phyloP scores from a whole-genome alignment of 768 basidiomycete species.

The Suillus fuscotomentosus region DNA sequence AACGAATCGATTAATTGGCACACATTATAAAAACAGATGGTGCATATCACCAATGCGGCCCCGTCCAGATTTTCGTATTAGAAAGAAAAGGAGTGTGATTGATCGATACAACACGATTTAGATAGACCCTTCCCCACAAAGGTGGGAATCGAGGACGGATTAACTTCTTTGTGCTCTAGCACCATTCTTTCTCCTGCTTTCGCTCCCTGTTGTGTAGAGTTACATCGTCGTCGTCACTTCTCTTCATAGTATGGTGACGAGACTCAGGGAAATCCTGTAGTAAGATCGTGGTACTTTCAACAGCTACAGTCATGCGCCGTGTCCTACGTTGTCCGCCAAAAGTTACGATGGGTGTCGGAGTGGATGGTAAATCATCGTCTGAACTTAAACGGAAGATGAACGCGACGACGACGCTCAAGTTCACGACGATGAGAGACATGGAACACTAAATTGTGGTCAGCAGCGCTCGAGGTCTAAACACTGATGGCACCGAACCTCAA shows the following conservation, averaged over 20 bases:
- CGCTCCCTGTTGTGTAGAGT: background rate
- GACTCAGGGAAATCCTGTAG: background rate
- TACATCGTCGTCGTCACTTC: background rate
- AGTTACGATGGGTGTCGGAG: background rate
- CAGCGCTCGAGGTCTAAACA: background rate
- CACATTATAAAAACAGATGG: too few relatives aligned
- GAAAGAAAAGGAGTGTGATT: too few relatives aligned
- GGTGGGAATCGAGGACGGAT: background rate
- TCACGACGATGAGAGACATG: background rate
- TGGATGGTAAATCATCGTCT: background rate
- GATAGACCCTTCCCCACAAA: background rate
- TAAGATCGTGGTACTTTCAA: background rate
- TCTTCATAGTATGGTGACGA: background rate
- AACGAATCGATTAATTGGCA: too few relatives aligned
- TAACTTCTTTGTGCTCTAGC: background rate
- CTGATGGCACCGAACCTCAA: background rate
- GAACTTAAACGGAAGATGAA: background rate
- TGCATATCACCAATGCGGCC: too few relatives aligned
- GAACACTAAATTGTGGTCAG: background rate
- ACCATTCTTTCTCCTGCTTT: background rate
- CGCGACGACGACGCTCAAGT: background rate
- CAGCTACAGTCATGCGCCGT: background rate
- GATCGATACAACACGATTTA: too few relatives aligned
- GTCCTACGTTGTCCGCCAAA: background rate
- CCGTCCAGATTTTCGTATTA: too few relatives aligned